Conservation (phyloP, 2,329 filamentous ascomycete genomes). For the Botrytis pseudocinerea region DNA sequence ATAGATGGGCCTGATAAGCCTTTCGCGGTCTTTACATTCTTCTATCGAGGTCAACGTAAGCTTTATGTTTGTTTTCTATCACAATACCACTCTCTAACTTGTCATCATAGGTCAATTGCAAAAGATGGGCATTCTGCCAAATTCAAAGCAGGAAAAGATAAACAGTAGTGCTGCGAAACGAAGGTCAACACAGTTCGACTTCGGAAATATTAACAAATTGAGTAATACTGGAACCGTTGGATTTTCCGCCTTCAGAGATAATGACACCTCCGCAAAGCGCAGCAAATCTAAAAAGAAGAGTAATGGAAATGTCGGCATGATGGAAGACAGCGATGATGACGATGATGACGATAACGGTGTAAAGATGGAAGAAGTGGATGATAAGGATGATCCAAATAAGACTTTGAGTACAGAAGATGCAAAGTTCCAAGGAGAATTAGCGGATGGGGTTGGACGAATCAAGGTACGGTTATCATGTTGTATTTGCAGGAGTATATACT, state of each 20-base stretch:
- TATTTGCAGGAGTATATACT: background rate
- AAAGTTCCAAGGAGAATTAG: constrained; percentile 70
- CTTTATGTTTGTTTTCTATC: constrained; percentile 35
- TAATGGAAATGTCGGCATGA: constrained; percentile 59
- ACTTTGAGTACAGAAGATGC: constrained; percentile 69
- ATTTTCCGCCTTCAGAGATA: constrained; percentile 84
- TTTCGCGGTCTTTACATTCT: constrained; percentile 95
- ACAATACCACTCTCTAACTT: constrained; percentile 27
- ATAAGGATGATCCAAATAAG: constrained; percentile 55
- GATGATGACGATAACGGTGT: constrained; percentile 71
- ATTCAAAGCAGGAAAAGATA: constrained; percentile 62
- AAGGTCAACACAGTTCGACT: constrained; percentile 80
- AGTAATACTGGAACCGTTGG: constrained; percentile 87
- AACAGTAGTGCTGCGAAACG: constrained; percentile 67
- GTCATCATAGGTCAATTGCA: constrained; percentile 74
- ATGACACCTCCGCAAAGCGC: constrained; percentile 57
- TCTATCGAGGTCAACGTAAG: constrained; percentile 93
- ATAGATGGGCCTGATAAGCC: constrained; percentile 95
- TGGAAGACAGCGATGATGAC: constrained; percentile 71
- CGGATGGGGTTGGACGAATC: constrained; percentile 79
- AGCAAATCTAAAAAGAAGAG: constrained; percentile 63
- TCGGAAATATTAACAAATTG: constrained; percentile 79
- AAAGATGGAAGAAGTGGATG: constrained; percentile 65
- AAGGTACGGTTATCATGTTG: constrained; percentile 56
- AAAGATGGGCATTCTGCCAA: constrained; percentile 86